Conservation (phyloP, 768 basidiomycete species). For the Mrakia blollopis region DNA sequence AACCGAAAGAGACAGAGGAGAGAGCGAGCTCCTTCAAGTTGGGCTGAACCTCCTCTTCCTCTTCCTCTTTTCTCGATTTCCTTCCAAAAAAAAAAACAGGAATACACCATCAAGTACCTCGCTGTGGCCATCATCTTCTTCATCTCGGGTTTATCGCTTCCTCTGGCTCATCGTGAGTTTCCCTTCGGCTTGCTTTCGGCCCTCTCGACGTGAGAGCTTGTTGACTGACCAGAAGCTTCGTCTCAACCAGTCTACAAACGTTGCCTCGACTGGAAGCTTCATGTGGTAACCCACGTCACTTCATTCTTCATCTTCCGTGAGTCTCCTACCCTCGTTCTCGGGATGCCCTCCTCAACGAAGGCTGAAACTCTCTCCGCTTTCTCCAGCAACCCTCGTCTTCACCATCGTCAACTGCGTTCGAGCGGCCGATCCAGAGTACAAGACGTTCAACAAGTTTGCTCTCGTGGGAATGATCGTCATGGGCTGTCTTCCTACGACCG, state of each 20-base stretch:
- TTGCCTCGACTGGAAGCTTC: constrained; percentile 38
- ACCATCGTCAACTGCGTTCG: constrained; percentile 36
- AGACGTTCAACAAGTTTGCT: constrained; percentile 36
- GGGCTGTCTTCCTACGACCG: constrained; percentile 34
- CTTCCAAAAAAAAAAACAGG: not conserved
- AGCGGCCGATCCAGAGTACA: constrained; percentile 35
- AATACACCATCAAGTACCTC: constrained; percentile 40
- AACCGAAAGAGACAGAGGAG: not conserved
- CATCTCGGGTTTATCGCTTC: constrained; percentile 39
- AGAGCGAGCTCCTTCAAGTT: not conserved
- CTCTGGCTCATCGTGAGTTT: constrained; percentile 32
- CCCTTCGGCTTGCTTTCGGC: not conserved
- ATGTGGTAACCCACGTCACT: constrained; percentile 40
- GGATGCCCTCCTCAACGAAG: too few species aligned
- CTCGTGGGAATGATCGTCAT: constrained; percentile 41
- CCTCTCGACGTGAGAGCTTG: not conserved
- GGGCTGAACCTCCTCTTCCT: too few species aligned
- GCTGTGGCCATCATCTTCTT: constrained; percentile 41
- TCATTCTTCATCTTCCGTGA: constrained; percentile 40
- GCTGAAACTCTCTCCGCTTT: too few species aligned
- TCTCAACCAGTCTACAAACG: constrained; percentile 26
- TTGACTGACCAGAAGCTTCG: not conserved
- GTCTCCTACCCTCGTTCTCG: not conserved
- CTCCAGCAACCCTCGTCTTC: constrained; percentile 38
- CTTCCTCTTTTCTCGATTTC: not conserved